A percentile compares a stretch with the other conserved stretches of the same genome.
Conservation (phyloP, 192 early-diverging fungal species). For the Coemansia asiatica region DNA sequence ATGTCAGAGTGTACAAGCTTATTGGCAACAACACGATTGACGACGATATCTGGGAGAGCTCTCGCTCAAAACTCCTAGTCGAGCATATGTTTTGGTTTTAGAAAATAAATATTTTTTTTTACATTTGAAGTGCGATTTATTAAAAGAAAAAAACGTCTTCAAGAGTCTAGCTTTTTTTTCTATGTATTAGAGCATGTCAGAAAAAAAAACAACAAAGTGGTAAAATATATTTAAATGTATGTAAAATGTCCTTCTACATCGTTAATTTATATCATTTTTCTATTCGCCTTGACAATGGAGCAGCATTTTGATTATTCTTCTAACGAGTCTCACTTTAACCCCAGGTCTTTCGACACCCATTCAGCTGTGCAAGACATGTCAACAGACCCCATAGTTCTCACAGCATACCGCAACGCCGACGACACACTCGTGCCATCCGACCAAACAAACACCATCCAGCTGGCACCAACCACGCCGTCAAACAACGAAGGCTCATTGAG, state of each 20-base stretch:
- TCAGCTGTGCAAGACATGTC: not conserved
- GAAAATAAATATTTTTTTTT: not conserved
- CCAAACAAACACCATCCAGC: not conserved
- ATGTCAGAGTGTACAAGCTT: conserved; percentile 75
- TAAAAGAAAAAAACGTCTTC: too few species aligned
- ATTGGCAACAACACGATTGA: conserved; percentile 70
- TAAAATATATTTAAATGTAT: too few species aligned
- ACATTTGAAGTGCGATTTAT: not conserved
- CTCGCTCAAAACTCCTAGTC: conserved; percentile 36
- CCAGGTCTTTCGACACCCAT: not conserved
- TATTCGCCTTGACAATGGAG: not conserved
- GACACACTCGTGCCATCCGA: not conserved
- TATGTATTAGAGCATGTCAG: too few species aligned
- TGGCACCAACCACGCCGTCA: not conserved
- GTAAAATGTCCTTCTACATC: too few species aligned
- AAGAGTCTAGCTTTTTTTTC: too few species aligned
- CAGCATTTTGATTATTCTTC: not conserved
- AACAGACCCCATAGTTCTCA: not conserved
- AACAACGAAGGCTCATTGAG: not conserved
- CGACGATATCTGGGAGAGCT: conserved; percentile 44
- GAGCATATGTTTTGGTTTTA: conserved; percentile 52
- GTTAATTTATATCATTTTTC: too few species aligned
- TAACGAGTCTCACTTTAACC: not conserved
- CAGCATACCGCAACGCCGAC: not conserved
- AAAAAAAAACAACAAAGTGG: too few species aligned